These are phyloP conservation scores for Rhodamnia rubescens DNA, from an alignment of 345 rosid genomes.

Conservation along the genomic window DNA sequence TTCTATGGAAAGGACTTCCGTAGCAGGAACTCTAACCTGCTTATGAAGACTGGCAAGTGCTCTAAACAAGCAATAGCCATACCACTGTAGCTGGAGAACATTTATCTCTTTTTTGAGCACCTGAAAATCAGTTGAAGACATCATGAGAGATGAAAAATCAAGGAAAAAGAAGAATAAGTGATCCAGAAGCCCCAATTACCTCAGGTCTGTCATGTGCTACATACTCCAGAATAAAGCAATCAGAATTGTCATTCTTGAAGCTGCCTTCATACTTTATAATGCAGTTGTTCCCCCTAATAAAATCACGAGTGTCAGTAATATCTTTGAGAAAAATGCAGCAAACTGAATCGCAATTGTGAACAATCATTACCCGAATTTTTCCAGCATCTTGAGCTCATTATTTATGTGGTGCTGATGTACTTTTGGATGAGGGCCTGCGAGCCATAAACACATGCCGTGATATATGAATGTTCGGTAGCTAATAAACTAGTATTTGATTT, in stretches of 20 bases:
- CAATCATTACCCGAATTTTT: slow-evolving; percentile 73
- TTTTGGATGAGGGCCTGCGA: slow-evolving; percentile 76
- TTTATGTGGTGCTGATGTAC: slow-evolving; percentile 56
- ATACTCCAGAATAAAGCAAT: slow-evolving; percentile 83
- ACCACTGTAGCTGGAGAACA: slow-evolving; percentile 60
- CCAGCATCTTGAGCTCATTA: slow-evolving; percentile 79
- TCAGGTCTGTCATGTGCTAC: slow-evolving; percentile 95
- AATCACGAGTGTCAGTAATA: not conserved
- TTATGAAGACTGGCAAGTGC: slow-evolving; percentile 84
- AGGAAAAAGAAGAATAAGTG: not conserved
- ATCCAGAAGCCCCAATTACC: slow-evolving; percentile 13
- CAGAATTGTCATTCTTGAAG: slow-evolving; percentile 59
- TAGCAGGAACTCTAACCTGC: slow-evolving; percentile 30
- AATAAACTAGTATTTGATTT: not conserved
- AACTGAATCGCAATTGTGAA: not conserved
- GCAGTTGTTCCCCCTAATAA: slow-evolving; percentile 70
- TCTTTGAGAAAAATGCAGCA: not conserved
- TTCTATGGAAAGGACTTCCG: not conserved
- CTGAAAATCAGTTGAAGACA: slow-evolving; percentile 16
- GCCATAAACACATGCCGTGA: slow-evolving; percentile 7
- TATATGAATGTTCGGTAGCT: not conserved
- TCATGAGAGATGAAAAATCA: not conserved
- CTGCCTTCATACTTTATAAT: slow-evolving; percentile 71
- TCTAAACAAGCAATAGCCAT: slow-evolving; percentile 80
- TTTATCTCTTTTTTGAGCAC: slow-evolving; percentile 65